These are phyloP conservation scores for Microdochium trichocladiopsis DNA, from an alignment of 2,329 filamentous ascomycete species.

Conservation along the genomic window DNA sequence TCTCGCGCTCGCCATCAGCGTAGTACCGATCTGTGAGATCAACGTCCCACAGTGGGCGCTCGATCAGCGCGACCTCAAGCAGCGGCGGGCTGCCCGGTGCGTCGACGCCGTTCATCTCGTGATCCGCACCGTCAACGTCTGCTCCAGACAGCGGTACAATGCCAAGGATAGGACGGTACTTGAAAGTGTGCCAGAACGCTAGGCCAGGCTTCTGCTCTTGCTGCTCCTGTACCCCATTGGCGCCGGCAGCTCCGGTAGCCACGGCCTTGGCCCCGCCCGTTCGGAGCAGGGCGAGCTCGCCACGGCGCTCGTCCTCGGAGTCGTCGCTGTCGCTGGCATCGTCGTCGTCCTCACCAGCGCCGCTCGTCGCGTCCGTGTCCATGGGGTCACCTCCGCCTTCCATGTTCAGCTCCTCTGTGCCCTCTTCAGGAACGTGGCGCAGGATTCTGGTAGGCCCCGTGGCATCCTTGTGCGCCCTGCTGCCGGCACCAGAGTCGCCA, in stretches of 20 bases:
- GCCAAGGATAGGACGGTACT: conserved; percentile 90
- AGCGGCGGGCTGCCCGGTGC: no score
- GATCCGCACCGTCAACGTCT: conserved; percentile 20
- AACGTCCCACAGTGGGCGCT: conserved; percentile 78
- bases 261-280: no score
- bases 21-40: conserved; percentile 68
- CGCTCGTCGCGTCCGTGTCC: conserved; percentile 19
- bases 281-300: conserved; percentile 21
- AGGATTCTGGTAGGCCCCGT: conserved; percentile 18
- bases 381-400: conserved; percentile 15
- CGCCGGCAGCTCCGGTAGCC: conserved; percentile 18
- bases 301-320: conserved; percentile 23
- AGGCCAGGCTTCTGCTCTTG: conserved; percentile 10
- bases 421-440: conserved; percentile 10
- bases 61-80: conserved; percentile 80
- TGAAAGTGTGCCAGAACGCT: conserved; percentile 74
- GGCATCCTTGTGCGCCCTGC: conserved; percentile 35
- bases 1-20: conserved; percentile 47
- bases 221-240: conserved; percentile 14
- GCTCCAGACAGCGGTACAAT: conserved; percentile 37
- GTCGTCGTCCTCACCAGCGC: conserved; percentile 9
- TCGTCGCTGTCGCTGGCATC: conserved; percentile 21
- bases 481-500: conserved; percentile 42
- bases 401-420: conserved; percentile 15
- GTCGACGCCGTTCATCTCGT: conserved; percentile 5